A percentile compares a stretch with the other conserved stretches of the same genome.
Conservation (phyloP, 371 early-diverging fungal species). For the Actinomortierella ambigua region DNA sequence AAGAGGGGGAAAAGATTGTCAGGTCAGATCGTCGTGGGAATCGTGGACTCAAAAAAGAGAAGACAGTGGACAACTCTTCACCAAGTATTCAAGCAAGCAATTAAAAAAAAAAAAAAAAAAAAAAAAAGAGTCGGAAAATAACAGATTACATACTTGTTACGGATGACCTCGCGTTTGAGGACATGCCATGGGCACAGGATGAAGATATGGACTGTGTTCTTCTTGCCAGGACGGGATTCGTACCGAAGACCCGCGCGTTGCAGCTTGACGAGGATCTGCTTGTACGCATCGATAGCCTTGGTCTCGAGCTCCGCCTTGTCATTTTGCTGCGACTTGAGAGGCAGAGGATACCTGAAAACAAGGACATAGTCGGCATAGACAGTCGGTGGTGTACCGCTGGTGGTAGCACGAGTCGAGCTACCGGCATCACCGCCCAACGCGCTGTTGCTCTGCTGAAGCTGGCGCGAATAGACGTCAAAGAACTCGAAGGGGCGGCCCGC, state of each 20-base stretch:
- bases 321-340: conserved; percentile 11
- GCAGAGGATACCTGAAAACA: conserved; percentile 31
- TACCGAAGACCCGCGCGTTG: conserved; percentile 31
- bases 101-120: too few relatives aligned
- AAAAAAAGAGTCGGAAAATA: too few relatives aligned
- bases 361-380: conserved; percentile 35
- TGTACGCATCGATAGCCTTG: conserved; percentile 30
- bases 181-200: conserved; percentile 44
- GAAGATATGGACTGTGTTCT: conserved; percentile 36
- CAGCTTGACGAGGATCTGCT: conserved; percentile 25
- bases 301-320: conserved; percentile 30
- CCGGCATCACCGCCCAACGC: too few relatives aligned
- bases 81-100: too few relatives aligned
- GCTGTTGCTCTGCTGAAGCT: too few relatives aligned
- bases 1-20: too few relatives aligned
- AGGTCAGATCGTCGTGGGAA: too few relatives aligned
- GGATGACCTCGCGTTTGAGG: conserved; percentile 33
- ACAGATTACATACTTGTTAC: conserved; percentile 16
- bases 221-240: conserved; percentile 31
- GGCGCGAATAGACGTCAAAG: too few relatives aligned
- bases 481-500: too few relatives aligned
- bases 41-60: too few relatives aligned
- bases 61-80: too few relatives aligned
- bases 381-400: background rate
- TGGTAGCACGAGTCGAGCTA: too few relatives aligned